phyloP scores from a whole-genome alignment of 345 rosid genomes.

The Dipteronia dyeriana region DNA sequence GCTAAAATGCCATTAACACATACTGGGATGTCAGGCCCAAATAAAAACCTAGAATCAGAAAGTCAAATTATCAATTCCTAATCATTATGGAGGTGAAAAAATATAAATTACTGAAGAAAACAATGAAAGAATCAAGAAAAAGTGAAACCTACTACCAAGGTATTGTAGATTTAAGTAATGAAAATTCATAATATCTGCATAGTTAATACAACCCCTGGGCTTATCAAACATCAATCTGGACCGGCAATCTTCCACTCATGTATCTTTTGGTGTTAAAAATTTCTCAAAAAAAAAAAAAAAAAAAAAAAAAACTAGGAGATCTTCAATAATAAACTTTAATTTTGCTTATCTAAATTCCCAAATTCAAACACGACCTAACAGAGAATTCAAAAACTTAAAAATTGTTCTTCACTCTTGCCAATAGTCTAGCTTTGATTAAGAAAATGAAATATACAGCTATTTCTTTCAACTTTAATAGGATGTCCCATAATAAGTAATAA shows the following conservation, averaged over 20 bases:
- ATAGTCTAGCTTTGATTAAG: not conserved
- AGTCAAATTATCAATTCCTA: not conserved
- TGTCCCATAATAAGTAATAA: constrained; percentile 14
- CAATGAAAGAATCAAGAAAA: not conserved
- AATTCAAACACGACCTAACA: not conserved
- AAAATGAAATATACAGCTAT: not conserved
- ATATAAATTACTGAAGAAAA: constrained; percentile 1
- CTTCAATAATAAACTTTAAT: not conserved
- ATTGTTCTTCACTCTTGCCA: not conserved
- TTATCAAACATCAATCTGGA: constrained; percentile 1
- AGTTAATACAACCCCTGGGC: not conserved
- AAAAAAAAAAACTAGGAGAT: not conserved
- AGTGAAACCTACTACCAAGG: constrained; percentile 21
- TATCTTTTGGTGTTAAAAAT: not conserved
- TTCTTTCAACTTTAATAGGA: not conserved
- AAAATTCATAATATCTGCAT: not conserved
- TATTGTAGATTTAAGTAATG: not conserved
- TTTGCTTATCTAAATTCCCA: not conserved
- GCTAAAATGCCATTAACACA: constrained; percentile 1
- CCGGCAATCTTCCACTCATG: not conserved
- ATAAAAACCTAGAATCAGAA: not conserved
- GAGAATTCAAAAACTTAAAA: not conserved
- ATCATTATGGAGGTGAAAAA: not conserved
- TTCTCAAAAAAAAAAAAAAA: too few species aligned
- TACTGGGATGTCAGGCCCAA: not conserved